Conservation (phyloP, 352 stramenopile species). For the Globisporangium nodosum region DNA sequence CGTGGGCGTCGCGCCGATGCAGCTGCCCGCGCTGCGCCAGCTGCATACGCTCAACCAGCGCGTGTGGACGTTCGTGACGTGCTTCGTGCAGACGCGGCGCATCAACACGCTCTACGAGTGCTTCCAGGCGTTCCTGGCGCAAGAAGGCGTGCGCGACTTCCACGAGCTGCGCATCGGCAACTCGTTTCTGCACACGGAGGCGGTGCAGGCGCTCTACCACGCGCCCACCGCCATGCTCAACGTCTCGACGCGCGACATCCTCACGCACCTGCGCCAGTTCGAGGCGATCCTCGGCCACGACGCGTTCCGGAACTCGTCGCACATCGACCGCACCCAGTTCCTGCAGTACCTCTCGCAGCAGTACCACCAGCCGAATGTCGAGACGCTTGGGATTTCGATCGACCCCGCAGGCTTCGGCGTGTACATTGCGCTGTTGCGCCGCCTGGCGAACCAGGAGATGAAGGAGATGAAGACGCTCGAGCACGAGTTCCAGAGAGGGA, state of each 20-base stretch:
- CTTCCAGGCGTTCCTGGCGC: conserved; percentile 51
- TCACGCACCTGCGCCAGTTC: conserved; percentile 60
- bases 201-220: conserved; percentile 70
- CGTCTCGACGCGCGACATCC: conserved; percentile 66
- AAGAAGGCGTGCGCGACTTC: conserved; percentile 64
- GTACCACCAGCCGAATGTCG: conserved; percentile 48
- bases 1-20: conserved; percentile 30
- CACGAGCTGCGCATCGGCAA: conserved; percentile 70
- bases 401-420: conserved; percentile 60
- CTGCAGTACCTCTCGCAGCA: conserved; percentile 67
- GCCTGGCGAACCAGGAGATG: conserved; percentile 67
- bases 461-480: conserved; percentile 79
- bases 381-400: conserved; percentile 62
- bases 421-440: conserved; percentile 74
- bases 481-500: conserved; percentile 73
- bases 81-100: conserved; percentile 63
- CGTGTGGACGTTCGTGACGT: conserved; percentile 78
- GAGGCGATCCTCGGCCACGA: conserved; percentile 58
- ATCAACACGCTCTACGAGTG: conserved; percentile 77
- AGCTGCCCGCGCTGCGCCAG: conserved; percentile 44
- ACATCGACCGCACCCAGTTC: conserved; percentile 67
- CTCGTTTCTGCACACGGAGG: conserved; percentile 71
- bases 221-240: conserved; percentile 33
- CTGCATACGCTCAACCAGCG: conserved; percentile 65
- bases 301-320: conserved; percentile 47